These are phyloP conservation scores for Sugiyamaella floridensis DNA, from an alignment of 805 yeast genomes.

Conservation along the genomic window DNA sequence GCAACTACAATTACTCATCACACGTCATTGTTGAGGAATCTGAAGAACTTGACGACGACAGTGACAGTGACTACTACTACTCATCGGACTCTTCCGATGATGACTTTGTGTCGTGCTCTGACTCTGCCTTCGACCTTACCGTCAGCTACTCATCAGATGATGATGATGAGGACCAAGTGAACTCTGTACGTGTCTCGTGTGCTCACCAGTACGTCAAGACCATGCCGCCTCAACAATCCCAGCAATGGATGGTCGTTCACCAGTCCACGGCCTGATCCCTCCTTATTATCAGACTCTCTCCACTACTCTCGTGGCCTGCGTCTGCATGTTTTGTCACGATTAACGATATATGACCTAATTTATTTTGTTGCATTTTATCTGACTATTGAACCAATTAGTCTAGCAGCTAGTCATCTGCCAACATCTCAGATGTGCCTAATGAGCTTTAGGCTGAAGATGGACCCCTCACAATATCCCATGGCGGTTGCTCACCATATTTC, in stretches of 20 bases:
- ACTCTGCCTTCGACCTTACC: slow-evolving; percentile 7
- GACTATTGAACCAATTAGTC: no score
- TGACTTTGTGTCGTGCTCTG: neutral
- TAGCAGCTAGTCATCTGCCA: no score
- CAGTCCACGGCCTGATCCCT: neutral
- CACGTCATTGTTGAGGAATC: slow-evolving; percentile 1
- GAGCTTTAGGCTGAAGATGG: no score
- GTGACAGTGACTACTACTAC: slow-evolving; percentile 13
- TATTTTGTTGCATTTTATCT: no score
- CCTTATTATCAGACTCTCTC: neutral
- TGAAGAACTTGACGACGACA: slow-evolving; percentile 6
- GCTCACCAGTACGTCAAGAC: slow-evolving; percentile 1
- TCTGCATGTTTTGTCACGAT: no score
- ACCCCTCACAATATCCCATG: no score
- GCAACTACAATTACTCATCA: neutral
- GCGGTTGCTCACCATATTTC: no score
- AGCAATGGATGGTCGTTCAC: neutral
- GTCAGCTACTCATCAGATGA: slow-evolving; percentile 19
- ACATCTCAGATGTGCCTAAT: no score
- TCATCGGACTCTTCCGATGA: slow-evolving; percentile 28
- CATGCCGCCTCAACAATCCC: neutral
- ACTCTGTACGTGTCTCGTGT: neutral
- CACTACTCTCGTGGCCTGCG: neutral
- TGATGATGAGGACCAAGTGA: slow-evolving; percentile 17
- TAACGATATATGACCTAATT: no score